These are phyloP conservation scores for Aphanocladium album DNA, from an alignment of 2,329 filamentous ascomycete species.

Conservation along the genomic window DNA sequence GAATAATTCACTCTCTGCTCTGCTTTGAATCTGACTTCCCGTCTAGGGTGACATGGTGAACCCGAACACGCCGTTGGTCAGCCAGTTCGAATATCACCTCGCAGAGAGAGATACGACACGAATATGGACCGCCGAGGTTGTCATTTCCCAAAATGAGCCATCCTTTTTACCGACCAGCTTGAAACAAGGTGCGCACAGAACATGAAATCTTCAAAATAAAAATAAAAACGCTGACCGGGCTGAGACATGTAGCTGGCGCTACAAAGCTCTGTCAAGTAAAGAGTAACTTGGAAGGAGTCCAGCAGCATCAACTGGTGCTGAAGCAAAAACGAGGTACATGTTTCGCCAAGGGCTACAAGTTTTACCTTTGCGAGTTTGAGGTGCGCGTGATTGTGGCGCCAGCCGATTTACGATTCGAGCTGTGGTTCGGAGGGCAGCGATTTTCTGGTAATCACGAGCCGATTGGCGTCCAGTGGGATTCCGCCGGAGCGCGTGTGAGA, in stretches of 20 bases:
- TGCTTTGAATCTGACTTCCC: neutral
- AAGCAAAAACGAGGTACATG: constrained; percentile 32
- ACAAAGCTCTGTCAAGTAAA: constrained; percentile 35
- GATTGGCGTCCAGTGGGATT: constrained; percentile 32
- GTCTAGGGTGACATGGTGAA: constrained; percentile 35
- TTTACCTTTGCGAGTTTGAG: constrained; percentile 39
- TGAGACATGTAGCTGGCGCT: constrained; percentile 26
- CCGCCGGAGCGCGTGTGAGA: constrained; percentile 2
- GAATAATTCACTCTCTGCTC: neutral
- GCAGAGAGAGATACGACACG: constrained; percentile 28
- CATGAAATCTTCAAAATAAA: too few relatives aligned
- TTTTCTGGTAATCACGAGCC: constrained; percentile 36
- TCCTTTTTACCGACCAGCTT: constrained; percentile 32
- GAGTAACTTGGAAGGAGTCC: constrained; percentile 35
- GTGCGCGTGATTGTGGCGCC: constrained; percentile 51
- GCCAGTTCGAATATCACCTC: constrained; percentile 31
- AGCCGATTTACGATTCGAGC: constrained; percentile 45
- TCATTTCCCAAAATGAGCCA: constrained; percentile 35
- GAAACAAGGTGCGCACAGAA: constrained; percentile 33
- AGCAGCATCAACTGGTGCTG: constrained; percentile 32
- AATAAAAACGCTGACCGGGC: neutral
- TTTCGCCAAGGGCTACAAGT: constrained; percentile 30
- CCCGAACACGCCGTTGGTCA: constrained; percentile 29
- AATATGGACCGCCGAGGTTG: constrained; percentile 33
- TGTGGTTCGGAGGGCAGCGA: constrained; percentile 37